A percentile compares a stretch with the other conserved stretches of the same genome.
phyloP scores from a whole-genome alignment of 164 flowering plant genomes.

The Kalanchoe fedtschenkoi region DNA sequence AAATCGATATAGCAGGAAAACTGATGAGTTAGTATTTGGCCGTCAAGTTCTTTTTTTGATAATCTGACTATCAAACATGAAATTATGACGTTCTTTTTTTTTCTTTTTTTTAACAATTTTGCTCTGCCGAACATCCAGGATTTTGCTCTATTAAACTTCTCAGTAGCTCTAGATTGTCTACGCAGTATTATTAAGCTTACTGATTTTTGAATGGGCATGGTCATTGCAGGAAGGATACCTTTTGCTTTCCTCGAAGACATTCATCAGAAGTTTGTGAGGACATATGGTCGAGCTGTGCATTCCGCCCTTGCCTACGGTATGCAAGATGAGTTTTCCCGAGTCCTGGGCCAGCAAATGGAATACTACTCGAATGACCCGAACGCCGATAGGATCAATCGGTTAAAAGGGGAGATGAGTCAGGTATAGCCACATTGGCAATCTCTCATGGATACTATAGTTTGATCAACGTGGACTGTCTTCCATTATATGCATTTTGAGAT shows the following conservation, averaged over 20 bases:
- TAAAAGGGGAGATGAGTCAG: conserved; percentile 96
- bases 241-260: conserved; percentile 93
- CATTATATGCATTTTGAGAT: background rate
- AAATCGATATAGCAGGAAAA: too few relatives aligned
- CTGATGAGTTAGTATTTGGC: too few relatives aligned
- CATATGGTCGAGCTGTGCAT: conserved; percentile 76
- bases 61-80: too few relatives aligned
- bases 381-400: conserved; percentile 83
- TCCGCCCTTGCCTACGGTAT: conserved; percentile 82
- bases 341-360: conserved; percentile 89
- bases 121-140: too few relatives aligned
- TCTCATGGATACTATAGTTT: too few relatives aligned
- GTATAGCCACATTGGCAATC: conserved; percentile 29
- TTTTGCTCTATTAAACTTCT: too few relatives aligned
- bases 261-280: conserved; percentile 85
- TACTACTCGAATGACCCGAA: conserved; percentile 87
- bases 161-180: background rate
- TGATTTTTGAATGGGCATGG: background rate
- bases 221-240: conserved; percentile 74
- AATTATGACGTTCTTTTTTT: too few relatives aligned
- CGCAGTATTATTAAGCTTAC: background rate
- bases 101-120: too few relatives aligned
- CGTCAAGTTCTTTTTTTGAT: too few relatives aligned
- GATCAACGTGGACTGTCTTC: too few relatives aligned
- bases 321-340: conserved; percentile 96